Evolutionary conservation across 306 rosid species (phyloP).

Genomic region (Adenanthera pavonina): DNA sequence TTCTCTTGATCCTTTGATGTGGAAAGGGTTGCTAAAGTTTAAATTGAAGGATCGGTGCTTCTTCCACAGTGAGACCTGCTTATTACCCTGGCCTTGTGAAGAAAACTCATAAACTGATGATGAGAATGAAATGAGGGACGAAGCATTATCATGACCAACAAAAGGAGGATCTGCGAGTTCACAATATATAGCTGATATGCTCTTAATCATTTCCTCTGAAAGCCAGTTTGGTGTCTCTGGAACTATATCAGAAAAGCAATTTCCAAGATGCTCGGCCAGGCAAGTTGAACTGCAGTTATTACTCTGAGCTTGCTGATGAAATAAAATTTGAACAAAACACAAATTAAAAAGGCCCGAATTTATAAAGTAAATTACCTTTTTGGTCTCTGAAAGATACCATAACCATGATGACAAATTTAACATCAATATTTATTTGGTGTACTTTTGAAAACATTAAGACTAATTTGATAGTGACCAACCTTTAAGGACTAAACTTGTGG

Average conservation of each 20-base stretch:
- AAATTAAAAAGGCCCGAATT: slow-evolving; percentile 37
- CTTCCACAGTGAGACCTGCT: slow-evolving; percentile 58
- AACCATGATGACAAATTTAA: not conserved
- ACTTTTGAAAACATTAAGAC: not conserved
- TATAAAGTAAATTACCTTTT: not conserved
- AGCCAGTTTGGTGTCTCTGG: slow-evolving; percentile 81
- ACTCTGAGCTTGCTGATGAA: slow-evolving; percentile 64
- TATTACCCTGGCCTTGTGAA: slow-evolving; percentile 55
- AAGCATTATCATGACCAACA: slow-evolving; percentile 51
- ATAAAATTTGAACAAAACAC: slow-evolving; percentile 32
- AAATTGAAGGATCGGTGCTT: slow-evolving; percentile 62
- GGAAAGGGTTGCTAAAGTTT: slow-evolving; percentile 61
- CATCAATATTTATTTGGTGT: not conserved
- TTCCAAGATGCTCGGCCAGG: slow-evolving; percentile 63
- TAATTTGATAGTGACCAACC: not conserved
- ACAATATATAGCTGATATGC: slow-evolving; percentile 78
- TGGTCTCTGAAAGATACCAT: not conserved
- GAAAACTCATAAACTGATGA: slow-evolving; percentile 60
- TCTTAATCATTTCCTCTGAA: slow-evolving; percentile 87
- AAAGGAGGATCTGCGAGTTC: slow-evolving; percentile 78
- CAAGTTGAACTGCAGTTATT: slow-evolving; percentile 56
- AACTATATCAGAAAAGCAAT: slow-evolving; percentile 48
- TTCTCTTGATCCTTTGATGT: slow-evolving; percentile 61
- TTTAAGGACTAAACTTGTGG: not conserved
- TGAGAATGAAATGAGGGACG: slow-evolving; percentile 61